Percentiles rank a stretch among this genome's conserved stretches.
These are phyloP conservation scores for Aspergillus neoniger DNA, from an alignment of 2,329 filamentous ascomycete genomes.

Conservation along the genomic window DNA sequence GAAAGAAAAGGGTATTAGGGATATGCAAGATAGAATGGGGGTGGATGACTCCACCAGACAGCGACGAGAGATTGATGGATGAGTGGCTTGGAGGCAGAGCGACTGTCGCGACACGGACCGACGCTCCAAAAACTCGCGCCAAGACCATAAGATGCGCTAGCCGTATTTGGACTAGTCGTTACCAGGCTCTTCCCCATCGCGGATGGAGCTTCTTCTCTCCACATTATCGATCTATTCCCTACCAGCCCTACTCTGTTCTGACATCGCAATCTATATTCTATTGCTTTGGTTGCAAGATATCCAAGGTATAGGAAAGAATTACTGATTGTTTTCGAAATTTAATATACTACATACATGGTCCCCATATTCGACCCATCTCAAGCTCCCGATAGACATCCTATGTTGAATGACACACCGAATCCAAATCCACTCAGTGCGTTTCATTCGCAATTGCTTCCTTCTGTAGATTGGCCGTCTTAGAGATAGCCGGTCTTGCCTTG, in stretches of 20 bases:
- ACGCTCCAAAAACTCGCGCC: slow-evolving; percentile 41
- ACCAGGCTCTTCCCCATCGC: background rate
- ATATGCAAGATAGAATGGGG: background rate
- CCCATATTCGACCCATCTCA: too few relatives aligned
- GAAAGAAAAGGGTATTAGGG: slow-evolving; percentile 6
- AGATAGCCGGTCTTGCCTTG: slow-evolving; percentile 29
- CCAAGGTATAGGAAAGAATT: too few relatives aligned
- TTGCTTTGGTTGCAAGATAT: too few relatives aligned
- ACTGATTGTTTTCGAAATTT: too few relatives aligned
- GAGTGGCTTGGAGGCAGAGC: slow-evolving; percentile 29
- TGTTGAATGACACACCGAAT: background rate
- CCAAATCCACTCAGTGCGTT: background rate
- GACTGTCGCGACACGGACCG: slow-evolving; percentile 34
- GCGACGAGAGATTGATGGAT: slow-evolving; percentile 11
- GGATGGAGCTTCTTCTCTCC: background rate
- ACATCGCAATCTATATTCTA: too few relatives aligned
- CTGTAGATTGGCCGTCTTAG: slow-evolving; percentile 23
- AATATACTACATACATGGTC: too few relatives aligned
- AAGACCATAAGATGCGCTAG: slow-evolving; percentile 28
- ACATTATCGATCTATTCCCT: background rate
- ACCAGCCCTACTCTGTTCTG: too few relatives aligned
- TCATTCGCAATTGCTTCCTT: slow-evolving; percentile 12
- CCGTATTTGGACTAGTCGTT: slow-evolving; percentile 9
- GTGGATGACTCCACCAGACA: slow-evolving; percentile 12
- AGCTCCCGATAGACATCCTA: too few relatives aligned